Conservation (phyloP, 352 stramenopile species). For the Pythium aquatile region DNA sequence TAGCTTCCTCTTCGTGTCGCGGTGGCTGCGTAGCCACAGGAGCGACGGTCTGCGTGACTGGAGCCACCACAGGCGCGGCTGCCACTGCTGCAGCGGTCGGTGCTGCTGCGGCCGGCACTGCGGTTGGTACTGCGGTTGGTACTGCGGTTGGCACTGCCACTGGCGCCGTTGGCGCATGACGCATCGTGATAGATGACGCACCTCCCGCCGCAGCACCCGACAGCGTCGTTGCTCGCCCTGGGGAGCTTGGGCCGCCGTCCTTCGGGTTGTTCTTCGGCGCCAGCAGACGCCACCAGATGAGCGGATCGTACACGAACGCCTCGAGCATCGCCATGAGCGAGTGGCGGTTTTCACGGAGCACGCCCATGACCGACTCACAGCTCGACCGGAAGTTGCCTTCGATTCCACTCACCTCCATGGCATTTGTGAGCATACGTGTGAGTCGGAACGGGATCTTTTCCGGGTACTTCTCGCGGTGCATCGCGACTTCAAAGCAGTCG, state of each 20-base stretch:
- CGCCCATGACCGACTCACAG: slow-evolving; percentile 97
- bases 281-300: slow-evolving; percentile 98
- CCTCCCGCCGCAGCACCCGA: not conserved
- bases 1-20: slow-evolving; percentile 25
- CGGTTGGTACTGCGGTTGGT: not conserved
- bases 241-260: slow-evolving; percentile 13
- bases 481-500: slow-evolving; percentile 99
- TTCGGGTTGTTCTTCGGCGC: slow-evolving; percentile 33
- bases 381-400: slow-evolving; percentile 99
- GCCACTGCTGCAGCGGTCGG: not conserved
- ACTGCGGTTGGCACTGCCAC: not conserved
- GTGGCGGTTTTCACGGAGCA: slow-evolving; percentile 98
- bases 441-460: slow-evolving; percentile 99
- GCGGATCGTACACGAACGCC: slow-evolving; percentile 99
- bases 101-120: not conserved
- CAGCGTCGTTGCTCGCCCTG: slow-evolving; percentile 2
- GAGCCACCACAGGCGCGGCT: not conserved
- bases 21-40: not conserved
- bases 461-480: slow-evolving; percentile 99
- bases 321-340: slow-evolving; percentile 99
- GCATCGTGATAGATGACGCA: slow-evolving; percentile 4
- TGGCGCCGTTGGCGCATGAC: not conserved
- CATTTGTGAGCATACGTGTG: slow-evolving; percentile 98
- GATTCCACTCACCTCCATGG: slow-evolving; percentile 99
- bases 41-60: not conserved